Base-by-base conservation (phyloP, 306 rosid species). In the Argentina anserina region DNA sequence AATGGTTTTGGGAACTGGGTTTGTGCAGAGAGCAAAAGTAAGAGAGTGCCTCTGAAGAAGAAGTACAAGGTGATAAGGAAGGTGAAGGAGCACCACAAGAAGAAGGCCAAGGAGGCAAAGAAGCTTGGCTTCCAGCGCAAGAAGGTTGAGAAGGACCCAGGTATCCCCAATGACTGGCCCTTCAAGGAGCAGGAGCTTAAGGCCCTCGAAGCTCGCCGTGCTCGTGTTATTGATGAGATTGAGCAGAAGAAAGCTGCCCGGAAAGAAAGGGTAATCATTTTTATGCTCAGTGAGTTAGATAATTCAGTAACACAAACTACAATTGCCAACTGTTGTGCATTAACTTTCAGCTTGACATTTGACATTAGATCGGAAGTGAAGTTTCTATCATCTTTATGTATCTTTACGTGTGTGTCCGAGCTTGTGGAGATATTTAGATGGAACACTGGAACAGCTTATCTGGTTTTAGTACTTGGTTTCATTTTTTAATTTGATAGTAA, bases 151-250 rank as follows among this genome's bases (percentile, higher is more conserved):
- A 95, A 95, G 79, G 99, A 95, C 74, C 99, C 99, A 0, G 99
- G 99, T 52, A 95, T 95, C 53, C 99, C 99, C 68, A 95, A 91
- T 72, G 99, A 91, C 67, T 95, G 97, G 97, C 97, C 97, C 18
- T 91, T 91, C 81, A 91, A 92, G 90, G 99, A 95, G 69, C 96
- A 91, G 74, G 99, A 95, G 84, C 92, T 95, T 26, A 87, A 91
- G 81, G 89, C 93, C 23, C 96, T 95, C 12, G 99, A 91, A 82
- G 86, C 83, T 33, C 90, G 99, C 26, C 85, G 97, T 2, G 92
- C 90, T 12, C 87, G 86, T 1, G 87, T 78, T 64, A 63, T 91
- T 15, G 89, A 90, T 34, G 99, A 95, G 67, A 50, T 87, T 78
- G 97, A 90, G 69, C 88, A 88, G 33, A 92, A 92, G 84, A 95